phyloP scores from a whole-genome alignment of 768 basidiomycete species.

The Sarcomyxa edulis region DNA sequence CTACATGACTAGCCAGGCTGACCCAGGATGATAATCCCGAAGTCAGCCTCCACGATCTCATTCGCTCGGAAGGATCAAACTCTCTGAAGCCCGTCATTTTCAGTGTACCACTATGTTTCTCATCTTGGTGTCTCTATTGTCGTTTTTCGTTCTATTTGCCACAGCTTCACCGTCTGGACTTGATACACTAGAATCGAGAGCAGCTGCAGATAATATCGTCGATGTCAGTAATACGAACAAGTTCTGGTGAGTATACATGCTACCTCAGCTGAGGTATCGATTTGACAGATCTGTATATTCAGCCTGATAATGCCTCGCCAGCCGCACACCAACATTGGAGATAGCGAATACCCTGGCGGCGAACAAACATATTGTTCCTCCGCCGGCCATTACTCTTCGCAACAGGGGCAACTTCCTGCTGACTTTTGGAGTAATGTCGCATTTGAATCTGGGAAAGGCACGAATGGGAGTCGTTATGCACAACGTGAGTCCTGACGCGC shows the following conservation, averaged over 20 bases:
- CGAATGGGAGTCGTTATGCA: conserved; percentile 34
- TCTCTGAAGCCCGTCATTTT: too few species aligned
- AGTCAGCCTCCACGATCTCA: too few species aligned
- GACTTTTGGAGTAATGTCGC: conserved; percentile 49
- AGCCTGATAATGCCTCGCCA: conserved; percentile 49
- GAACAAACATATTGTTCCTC: conserved; percentile 51
- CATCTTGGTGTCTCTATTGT: too few species aligned
- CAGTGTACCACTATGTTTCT: too few species aligned
- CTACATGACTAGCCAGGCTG: too few species aligned
- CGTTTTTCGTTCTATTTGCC: conserved; percentile 14
- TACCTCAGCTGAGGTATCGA: background rate
- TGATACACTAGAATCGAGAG: conserved; percentile 3
- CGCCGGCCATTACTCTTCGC: conserved; percentile 28
- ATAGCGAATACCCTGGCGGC: conserved; percentile 50
- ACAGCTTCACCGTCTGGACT: background rate
- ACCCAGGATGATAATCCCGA: too few species aligned
- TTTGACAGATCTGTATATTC: background rate
- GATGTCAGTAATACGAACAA: conserved; percentile 35
- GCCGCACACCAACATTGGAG: conserved; percentile 48
- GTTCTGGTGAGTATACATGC: conserved; percentile 34
- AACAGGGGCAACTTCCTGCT: conserved; percentile 39
- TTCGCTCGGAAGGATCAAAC: too few species aligned
- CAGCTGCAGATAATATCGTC: conserved; percentile 43
- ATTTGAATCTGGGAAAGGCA: conserved; percentile 36
- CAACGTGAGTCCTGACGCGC: conserved; percentile 30